A percentile compares a stretch with the other conserved stretches of the same genome.
Conservation (phyloP, 805 yeast genomes). For the Wickerhamiella parazyma region DNA sequence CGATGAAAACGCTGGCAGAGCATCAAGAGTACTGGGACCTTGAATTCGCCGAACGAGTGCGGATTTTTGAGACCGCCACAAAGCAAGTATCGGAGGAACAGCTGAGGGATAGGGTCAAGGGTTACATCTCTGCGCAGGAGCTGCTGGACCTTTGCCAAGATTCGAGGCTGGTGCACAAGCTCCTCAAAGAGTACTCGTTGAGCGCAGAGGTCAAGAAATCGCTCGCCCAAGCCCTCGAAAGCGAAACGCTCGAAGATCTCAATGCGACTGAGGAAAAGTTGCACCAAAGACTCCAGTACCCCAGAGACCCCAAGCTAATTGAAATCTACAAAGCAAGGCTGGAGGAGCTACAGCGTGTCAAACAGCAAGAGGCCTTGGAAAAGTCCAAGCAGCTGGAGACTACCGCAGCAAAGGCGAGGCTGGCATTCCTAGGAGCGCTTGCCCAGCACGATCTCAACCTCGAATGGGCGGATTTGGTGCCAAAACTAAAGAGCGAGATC, state of each 20-base stretch:
- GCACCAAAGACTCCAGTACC: neutral
- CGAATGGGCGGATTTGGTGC: slow-evolving; percentile 4
- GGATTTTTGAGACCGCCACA: neutral
- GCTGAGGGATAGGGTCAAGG: neutral
- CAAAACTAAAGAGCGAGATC: neutral
- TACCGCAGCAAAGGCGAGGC: slow-evolving; percentile 8
- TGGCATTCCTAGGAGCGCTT: slow-evolving; percentile 1
- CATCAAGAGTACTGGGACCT: neutral
- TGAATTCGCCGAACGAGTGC: neutral
- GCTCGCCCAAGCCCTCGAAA: neutral
- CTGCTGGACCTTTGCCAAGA: neutral
- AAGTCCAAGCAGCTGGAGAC: neutral
- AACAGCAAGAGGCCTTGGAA: too few species aligned
- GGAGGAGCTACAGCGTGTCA: neutral
- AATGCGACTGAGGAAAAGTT: neutral
- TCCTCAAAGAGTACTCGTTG: neutral
- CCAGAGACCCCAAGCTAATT: neutral
- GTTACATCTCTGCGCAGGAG: neutral
- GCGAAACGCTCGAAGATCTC: neutral
- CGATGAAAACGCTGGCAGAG: neutral
- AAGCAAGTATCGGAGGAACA: neutral
- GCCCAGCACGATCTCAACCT: neutral
- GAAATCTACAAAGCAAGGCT: neutral
- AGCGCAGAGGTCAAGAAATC: neutral
- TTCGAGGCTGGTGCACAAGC: neutral